phyloP scores from a whole-genome alignment of 352 stramenopile species.

The Albugo candida region DNA sequence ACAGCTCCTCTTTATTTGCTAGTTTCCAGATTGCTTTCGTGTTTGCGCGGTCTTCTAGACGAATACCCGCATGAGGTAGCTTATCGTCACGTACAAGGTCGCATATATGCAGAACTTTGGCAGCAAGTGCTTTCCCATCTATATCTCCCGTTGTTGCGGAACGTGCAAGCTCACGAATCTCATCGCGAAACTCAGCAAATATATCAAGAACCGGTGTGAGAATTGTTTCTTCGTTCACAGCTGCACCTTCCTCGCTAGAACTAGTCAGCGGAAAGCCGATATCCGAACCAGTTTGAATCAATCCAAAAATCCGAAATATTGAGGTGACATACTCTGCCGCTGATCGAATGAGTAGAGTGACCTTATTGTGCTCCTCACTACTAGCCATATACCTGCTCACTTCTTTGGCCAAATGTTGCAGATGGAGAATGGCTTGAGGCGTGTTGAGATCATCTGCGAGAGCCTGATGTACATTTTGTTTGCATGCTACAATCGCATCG shows the following conservation, averaged over 20 bases:
- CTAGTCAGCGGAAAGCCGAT: slow-evolving; percentile 58
- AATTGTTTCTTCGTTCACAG: slow-evolving; percentile 53
- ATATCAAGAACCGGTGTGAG: slow-evolving; percentile 79
- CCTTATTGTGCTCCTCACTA: slow-evolving; percentile 13
- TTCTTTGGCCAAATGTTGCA: slow-evolving; percentile 70
- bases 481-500: slow-evolving; percentile 36
- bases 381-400: slow-evolving; percentile 65
- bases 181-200: slow-evolving; percentile 73
- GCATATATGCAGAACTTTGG: slow-evolving; percentile 56
- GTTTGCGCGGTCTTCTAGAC: slow-evolving; percentile 64
- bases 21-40: slow-evolving; percentile 79
- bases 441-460: slow-evolving; percentile 85
- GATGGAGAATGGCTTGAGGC: slow-evolving; percentile 36
- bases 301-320: slow-evolving; percentile 71
- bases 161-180: slow-evolving; percentile 54
- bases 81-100: slow-evolving; percentile 79
- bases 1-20: slow-evolving; percentile 72
- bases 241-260: slow-evolving; percentile 11
- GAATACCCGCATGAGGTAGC: slow-evolving; percentile 73
- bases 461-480: slow-evolving; percentile 59
- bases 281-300: slow-evolving; percentile 45
- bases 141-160: slow-evolving; percentile 16
- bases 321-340: slow-evolving; percentile 77
- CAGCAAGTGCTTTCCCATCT: slow-evolving; percentile 34
- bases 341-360: slow-evolving; percentile 64